Conservation (phyloP, 352 stramenopile genomes). For the Phytophthora meadii region DNA sequence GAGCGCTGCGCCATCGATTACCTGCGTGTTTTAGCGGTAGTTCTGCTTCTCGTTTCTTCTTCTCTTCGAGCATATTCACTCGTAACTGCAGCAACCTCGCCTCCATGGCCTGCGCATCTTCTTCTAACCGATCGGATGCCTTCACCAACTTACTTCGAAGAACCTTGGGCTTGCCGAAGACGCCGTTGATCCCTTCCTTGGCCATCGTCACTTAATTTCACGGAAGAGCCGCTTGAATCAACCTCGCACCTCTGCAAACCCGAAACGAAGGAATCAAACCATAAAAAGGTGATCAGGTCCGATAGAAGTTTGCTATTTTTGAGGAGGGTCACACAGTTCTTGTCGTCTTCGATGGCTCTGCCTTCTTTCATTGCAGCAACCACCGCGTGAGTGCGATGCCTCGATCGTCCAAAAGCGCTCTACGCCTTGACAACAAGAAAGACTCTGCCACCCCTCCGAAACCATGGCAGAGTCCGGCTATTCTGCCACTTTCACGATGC, state of each 20-base stretch:
- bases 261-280: constrained; percentile 26
- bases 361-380: constrained; percentile 29
- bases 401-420: constrained; percentile 12
- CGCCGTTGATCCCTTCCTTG: constrained; percentile 39
- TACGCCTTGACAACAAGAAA: constrained; percentile 17
- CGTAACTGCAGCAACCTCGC: constrained; percentile 61
- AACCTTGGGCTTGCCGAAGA: constrained; percentile 35
- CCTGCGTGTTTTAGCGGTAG: constrained; percentile 67
- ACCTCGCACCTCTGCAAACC: constrained; percentile 19
- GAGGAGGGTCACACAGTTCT: background rate
- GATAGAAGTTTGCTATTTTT: constrained; percentile 28
- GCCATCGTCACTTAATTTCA: constrained; percentile 18
- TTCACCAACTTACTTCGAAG: constrained; percentile 26
- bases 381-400: constrained; percentile 26
- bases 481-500: constrained; percentile 62
- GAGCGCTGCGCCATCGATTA: constrained; percentile 77
- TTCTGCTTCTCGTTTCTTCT: constrained; percentile 62
- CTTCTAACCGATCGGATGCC: constrained; percentile 67
- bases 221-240: constrained; percentile 19
- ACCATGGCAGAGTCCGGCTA: constrained; percentile 28
- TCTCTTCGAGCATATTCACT: constrained; percentile 71
- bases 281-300: constrained; percentile 27
- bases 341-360: constrained; percentile 6
- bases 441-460: constrained; percentile 29
- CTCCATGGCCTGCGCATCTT: constrained; percentile 80